Evolutionary conservation across 441 rosid species (phyloP).

Genomic region (Bocquillonia castaneifolia): DNA sequence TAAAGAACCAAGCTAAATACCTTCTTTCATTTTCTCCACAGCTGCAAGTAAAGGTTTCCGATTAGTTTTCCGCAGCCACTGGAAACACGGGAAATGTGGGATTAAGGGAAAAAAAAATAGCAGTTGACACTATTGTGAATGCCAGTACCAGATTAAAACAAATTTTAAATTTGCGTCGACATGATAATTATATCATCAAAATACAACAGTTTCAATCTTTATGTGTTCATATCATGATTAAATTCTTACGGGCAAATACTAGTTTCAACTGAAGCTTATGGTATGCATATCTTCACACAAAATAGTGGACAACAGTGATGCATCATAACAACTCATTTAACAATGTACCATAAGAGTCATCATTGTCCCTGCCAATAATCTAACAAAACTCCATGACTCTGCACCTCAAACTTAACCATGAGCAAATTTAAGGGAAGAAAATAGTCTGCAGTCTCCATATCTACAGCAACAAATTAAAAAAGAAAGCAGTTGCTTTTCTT

Average conservation of each 20-base stretch:
- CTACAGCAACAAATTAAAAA: neutral
- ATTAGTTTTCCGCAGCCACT: constrained; percentile 82
- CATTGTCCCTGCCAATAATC: neutral
- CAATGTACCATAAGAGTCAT: neutral
- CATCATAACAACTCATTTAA: neutral
- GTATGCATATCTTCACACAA: neutral
- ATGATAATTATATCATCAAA: neutral
- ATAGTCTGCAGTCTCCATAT: neutral
- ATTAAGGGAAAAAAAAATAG: neutral
- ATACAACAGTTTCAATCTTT: too few species aligned
- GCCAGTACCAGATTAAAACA: neutral
- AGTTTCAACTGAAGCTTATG: neutral
- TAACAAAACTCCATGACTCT: neutral
- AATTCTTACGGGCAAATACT: neutral
- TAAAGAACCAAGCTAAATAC: constrained; percentile 30
- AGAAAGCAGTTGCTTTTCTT: too few species aligned
- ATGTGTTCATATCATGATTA: too few species aligned
- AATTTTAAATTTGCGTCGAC: neutral
- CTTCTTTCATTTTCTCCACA: constrained; percentile 92
- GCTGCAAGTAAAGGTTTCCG: constrained; percentile 78
- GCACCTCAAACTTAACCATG: neutral
- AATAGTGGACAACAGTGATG: neutral
- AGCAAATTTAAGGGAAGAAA: neutral
- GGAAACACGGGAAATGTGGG: constrained; percentile 21
- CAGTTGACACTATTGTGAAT: neutral